Evolutionary conservation across 257 asterid species (phyloP).

Genomic region (Henckelia pumila): DNA sequence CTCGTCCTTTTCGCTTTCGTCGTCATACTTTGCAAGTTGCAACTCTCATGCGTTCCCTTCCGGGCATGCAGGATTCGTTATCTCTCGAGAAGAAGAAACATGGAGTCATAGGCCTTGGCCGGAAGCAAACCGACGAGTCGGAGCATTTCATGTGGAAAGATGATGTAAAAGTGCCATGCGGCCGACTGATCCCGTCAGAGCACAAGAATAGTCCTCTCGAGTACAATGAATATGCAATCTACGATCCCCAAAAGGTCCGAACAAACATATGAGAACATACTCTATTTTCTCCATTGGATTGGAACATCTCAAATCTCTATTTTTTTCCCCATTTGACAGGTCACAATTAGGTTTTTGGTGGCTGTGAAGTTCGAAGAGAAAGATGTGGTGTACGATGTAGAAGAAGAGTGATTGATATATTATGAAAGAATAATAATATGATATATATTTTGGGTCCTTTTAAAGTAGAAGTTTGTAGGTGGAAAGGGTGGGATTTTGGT

Average conservation of each 20-base stretch:
- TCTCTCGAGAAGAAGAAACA: conserved; percentile 55
- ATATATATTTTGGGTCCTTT: too few species aligned
- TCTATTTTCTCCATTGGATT: too few species aligned
- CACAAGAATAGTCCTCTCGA: conserved; percentile 63
- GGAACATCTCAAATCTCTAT: too few species aligned
- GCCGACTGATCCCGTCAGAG: conserved; percentile 51
- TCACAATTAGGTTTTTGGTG: conserved; percentile 72
- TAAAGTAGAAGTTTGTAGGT: too few species aligned
- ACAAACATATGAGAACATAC: too few species aligned
- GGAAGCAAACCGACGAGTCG: conserved; percentile 66
- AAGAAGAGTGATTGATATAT: conserved; percentile 31
- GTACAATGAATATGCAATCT: conserved; percentile 82
- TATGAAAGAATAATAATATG: too few species aligned
- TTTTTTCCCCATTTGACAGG: conserved; percentile 32
- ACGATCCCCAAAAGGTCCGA: conserved; percentile 66
- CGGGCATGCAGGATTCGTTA: conserved; percentile 34
- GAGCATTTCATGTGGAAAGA: conserved; percentile 83
- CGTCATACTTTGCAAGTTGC: background rate
- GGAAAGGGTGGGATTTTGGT: too few species aligned
- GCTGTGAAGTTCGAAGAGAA: conserved; percentile 72
- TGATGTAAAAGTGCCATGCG: conserved; percentile 77
- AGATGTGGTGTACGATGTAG: conserved; percentile 47
- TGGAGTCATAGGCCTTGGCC: conserved; percentile 66
- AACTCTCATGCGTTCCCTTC: too few species aligned
- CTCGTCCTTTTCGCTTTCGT: background rate